phyloP scores from a whole-genome alignment of 2,329 filamentous ascomycete species.

The Ophiostoma tasmaniense region DNA sequence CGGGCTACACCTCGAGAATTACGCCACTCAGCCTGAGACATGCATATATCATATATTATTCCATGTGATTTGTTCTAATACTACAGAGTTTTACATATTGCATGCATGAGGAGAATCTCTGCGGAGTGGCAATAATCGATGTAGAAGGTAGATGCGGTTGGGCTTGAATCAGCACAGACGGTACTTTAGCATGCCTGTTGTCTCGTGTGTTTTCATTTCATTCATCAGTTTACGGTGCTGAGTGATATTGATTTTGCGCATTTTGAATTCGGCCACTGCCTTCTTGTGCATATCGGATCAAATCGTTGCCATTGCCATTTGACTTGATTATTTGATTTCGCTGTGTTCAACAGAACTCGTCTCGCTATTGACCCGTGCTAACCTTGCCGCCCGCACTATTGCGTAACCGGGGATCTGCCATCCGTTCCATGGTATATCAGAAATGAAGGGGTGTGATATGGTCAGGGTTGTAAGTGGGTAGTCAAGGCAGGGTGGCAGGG shows the following conservation, averaged over 20 bases:
- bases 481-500: background rate
- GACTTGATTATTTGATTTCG: background rate
- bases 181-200: background rate
- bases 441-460: slow-evolving; percentile 4
- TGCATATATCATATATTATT: slow-evolving; percentile 3
- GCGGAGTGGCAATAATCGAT: background rate
- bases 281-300: background rate
- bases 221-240: background rate
- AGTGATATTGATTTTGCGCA: background rate
- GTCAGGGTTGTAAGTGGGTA: background rate
- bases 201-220: background rate
- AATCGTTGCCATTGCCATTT: background rate
- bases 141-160: background rate
- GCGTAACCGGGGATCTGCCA: slow-evolving; percentile 3
- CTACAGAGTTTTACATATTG: background rate
- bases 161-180: background rate
- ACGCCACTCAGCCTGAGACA: slow-evolving; percentile 5
- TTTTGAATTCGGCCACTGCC: background rate
- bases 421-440: slow-evolving; percentile 2
- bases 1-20: background rate
- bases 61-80: background rate
- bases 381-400: slow-evolving; percentile 1
- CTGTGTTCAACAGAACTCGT: background rate
- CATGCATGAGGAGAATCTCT: background rate
- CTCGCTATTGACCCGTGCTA: background rate